A percentile compares a stretch with the other conserved stretches of the same genome.
Evolutionary conservation across 305 asterid species (phyloP).

Genomic region (Fraxinus greggii): DNA sequence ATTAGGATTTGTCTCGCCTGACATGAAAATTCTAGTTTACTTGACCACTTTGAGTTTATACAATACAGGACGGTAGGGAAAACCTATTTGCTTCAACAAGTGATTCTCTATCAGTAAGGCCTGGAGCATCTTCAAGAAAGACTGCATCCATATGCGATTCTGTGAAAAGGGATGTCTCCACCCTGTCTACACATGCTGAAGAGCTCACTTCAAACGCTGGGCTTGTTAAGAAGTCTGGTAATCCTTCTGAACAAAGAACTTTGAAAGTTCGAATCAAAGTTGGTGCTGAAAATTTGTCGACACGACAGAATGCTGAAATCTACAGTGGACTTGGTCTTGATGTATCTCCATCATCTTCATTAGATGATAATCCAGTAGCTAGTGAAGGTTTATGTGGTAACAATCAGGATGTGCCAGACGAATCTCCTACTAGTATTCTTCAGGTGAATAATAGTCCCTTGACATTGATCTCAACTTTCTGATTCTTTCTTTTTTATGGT

Average conservation of each 20-base stretch:
- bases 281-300: slow-evolving; percentile 62
- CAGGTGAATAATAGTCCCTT: slow-evolving; percentile 51
- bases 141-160: slow-evolving; percentile 34
- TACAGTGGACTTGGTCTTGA: slow-evolving; percentile 94
- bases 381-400: slow-evolving; percentile 51
- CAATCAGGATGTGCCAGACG: slow-evolving; percentile 43
- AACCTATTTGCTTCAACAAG: slow-evolving; percentile 51
- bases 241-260: slow-evolving; percentile 58
- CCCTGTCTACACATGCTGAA: slow-evolving; percentile 39
- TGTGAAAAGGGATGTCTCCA: slow-evolving; percentile 39
- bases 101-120: slow-evolving; percentile 50
- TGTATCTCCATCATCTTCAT: slow-evolving; percentile 84
- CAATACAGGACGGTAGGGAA: slow-evolving; percentile 64
- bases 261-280: slow-evolving; percentile 79
- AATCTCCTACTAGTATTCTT: slow-evolving; percentile 89
- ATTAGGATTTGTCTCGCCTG: slow-evolving; percentile 9
- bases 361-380: slow-evolving; percentile 62
- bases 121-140: slow-evolving; percentile 51
- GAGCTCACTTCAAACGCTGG: slow-evolving; percentile 51
- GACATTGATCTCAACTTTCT: slow-evolving; percentile 5
- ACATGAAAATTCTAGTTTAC: slow-evolving; percentile 26
- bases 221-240: slow-evolving; percentile 36
- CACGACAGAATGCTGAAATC: slow-evolving; percentile 79
- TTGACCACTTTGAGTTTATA: slow-evolving; percentile 33
- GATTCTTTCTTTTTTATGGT: background rate